Base-by-base conservation (phyloP, 345 rosid species). In the Limnanthes douglasii region DNA sequence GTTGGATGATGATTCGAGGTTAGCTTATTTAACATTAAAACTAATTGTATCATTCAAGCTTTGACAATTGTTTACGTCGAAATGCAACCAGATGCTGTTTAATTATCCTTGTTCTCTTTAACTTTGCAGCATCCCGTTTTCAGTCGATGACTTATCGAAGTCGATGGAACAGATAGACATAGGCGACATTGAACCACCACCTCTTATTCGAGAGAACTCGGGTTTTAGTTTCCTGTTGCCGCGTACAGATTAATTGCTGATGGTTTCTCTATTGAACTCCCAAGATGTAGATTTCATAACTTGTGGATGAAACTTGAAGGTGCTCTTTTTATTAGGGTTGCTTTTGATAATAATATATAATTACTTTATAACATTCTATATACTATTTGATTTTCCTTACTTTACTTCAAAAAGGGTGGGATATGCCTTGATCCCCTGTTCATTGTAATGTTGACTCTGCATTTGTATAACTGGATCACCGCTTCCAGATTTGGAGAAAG, bases 1-100 rank as follows among this genome's bases (percentile, higher is more conserved):
- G 36, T 48, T 88, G 45, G 97, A 88, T 41, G 97, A 88, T 24
- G 97, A 88, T 60, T 88, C 95, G 14, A 88, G 97, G 97, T 86
- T 35, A 37, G 58, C 43, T 11, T 23, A 35, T 4, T 11, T 6
- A 20, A 46, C 37, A 8, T n/a, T n/a, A n/a, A n/a, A n/a, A n/a
- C n/a, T n/a, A n/a, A n/a, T n/a, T n/a, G n/a, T n/a, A n/a, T n/a
- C n/a, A n/a, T n/a, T n/a, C n/a, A n/a, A n/a, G n/a, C n/a, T n/a
- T n/a, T n/a, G n/a, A n/a, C n/a, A n/a, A n/a, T n/a, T n/a, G n/a
- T n/a, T n/a, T n/a, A n/a, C n/a, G n/a, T n/a, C n/a, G n/a, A n/a
- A n/a, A n/a, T n/a, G n/a, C n/a, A n/a, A n/a, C n/a, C n/a, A n/a
- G n/a, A n/a, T n/a, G 30, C 11, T 26, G 8, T 9, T 26, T 6